Conservation (phyloP, 1,284 basidiomycete species). For the Meripilus lineatus region DNA sequence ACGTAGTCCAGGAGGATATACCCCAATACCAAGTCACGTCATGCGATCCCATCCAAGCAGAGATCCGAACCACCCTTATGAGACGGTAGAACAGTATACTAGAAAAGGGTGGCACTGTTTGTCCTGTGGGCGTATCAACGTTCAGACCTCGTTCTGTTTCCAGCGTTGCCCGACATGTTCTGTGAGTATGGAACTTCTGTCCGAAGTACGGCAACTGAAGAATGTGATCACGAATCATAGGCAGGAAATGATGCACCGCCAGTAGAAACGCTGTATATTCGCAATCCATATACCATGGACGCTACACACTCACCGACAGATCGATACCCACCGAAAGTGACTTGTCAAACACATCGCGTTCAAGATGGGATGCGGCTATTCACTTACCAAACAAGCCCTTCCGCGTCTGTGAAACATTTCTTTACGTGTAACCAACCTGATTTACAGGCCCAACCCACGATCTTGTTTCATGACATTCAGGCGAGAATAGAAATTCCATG, state of each 20-base stretch:
- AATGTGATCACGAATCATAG: slow-evolving; percentile 15
- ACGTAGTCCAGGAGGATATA: too few relatives aligned
- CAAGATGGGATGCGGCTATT: slow-evolving; percentile 28
- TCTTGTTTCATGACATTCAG: slow-evolving; percentile 30
- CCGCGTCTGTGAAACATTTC: slow-evolving; percentile 27
- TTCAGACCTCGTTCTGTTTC: slow-evolving; percentile 31
- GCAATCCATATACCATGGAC: slow-evolving; percentile 23
- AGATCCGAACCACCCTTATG: too few relatives aligned
- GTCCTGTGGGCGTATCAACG: slow-evolving; percentile 34
- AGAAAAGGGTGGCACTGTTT: slow-evolving; percentile 33
- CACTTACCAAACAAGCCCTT: slow-evolving; percentile 22
- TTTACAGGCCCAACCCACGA: slow-evolving; percentile 27
- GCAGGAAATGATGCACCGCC: slow-evolving; percentile 19
- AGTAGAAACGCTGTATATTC: slow-evolving; percentile 23
- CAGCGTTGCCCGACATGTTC: slow-evolving; percentile 31
- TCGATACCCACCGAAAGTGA: slow-evolving; percentile 19
- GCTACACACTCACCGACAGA: slow-evolving; percentile 25
- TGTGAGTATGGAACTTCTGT: slow-evolving; percentile 18
- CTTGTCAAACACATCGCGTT: slow-evolving; percentile 13
- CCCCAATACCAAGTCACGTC: too few relatives aligned
- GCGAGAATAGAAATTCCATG: slow-evolving; percentile 24
- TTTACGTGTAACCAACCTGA: slow-evolving; percentile 34
- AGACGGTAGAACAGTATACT: too few relatives aligned
- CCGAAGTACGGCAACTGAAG: neutral
- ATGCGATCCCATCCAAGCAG: slow-evolving; percentile 13